These are phyloP conservation scores for Solanum corneliomulleri DNA, from an alignment of 257 asterid species.

Conservation along the genomic window DNA sequence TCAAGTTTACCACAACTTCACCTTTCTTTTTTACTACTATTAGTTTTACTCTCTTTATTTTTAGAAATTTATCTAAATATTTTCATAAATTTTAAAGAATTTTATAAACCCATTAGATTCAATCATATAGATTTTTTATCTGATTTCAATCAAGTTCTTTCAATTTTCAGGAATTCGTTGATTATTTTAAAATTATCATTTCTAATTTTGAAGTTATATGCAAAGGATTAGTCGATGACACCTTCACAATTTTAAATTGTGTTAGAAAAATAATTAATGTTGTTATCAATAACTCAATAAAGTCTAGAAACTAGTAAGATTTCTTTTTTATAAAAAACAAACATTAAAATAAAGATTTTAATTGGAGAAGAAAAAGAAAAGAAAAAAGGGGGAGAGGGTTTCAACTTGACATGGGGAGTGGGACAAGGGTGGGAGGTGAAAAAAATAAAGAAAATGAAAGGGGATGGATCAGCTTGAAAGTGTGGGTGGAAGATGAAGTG, in stretches of 20 bases:
- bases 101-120: neutral
- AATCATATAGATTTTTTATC: neutral
- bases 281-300: no score
- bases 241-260: neutral
- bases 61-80: no score
- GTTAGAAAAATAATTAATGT: no score
- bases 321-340: no score
- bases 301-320: no score
- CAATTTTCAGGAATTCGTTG: neutral
- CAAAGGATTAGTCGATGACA: neutral
- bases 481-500: neutral
- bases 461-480: neutral
- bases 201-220: neutral
- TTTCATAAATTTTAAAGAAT: neutral
- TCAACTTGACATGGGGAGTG: neutral
- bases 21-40: neutral
- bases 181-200: no score
- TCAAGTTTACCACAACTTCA: neutral
- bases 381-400: neutral
- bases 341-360: no score
- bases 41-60: neutral
- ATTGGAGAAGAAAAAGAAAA: no score
- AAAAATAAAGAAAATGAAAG: neutral
- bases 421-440: neutral
- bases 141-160: neutral